A percentile compares a stretch with the other conserved stretches of the same genome.
Conservation (phyloP, 495 filamentous ascomycete species). For the Hyaloscypha bicolor region DNA sequence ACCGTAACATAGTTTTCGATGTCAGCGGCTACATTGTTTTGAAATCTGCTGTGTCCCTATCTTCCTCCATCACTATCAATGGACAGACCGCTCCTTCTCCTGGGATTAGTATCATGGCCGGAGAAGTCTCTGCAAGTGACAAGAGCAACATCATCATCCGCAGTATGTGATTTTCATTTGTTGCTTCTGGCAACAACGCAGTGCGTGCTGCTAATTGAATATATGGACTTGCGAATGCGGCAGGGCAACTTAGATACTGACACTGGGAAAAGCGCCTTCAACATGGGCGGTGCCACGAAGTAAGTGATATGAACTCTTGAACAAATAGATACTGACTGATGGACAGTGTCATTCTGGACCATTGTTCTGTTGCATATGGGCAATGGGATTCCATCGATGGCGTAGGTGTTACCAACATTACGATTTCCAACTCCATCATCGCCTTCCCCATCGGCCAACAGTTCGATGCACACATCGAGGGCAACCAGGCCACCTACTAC, state of each 20-base stretch:
- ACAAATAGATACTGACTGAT: no score
- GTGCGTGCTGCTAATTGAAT: no score
- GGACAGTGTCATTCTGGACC: slow-evolving; percentile 44
- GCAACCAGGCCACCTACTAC: slow-evolving; percentile 34
- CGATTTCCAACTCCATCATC: slow-evolving; percentile 46
- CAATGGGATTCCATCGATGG: slow-evolving; percentile 41
- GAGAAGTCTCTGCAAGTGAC: slow-evolving; percentile 39
- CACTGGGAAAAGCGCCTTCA: slow-evolving; percentile 43
- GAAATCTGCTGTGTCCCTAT: slow-evolving; percentile 35
- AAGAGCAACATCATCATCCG: slow-evolving; percentile 43
- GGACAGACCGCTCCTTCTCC: slow-evolving; percentile 44
- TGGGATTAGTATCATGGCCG: slow-evolving; percentile 41
- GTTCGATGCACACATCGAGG: slow-evolving; percentile 39
- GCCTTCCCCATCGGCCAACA: slow-evolving; percentile 39
- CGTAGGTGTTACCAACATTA: slow-evolving; percentile 41
- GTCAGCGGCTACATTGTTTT: slow-evolving; percentile 44
- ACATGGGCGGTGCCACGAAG: slow-evolving; percentile 36
- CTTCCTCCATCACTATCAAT: slow-evolving; percentile 40
- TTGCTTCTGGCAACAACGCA: no score
- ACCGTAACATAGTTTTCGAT: slow-evolving; percentile 43
- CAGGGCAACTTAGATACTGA: slow-evolving; percentile 39
- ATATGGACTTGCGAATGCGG: slow-evolving; percentile 39
- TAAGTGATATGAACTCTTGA: no score
- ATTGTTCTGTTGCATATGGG: slow-evolving; percentile 41
- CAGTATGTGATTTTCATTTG: background rate